Evolutionary conservation across 75 land plant genomes (phyloP).

Genomic region (Picea sitchensis): DNA sequence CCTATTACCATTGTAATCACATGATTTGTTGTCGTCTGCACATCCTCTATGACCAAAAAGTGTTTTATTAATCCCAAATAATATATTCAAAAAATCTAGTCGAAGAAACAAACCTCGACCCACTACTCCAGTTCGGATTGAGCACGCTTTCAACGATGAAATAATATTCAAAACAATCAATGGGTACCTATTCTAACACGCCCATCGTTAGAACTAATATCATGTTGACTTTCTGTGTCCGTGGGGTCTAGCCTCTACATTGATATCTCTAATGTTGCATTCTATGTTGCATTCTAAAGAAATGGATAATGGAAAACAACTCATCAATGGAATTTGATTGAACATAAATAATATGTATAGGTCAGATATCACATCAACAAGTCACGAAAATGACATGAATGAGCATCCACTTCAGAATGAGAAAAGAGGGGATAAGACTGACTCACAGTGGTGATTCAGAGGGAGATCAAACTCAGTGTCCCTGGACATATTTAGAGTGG

Average conservation of each 20-base stretch:
- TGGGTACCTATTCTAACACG: conserved; percentile 22
- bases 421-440: too few species aligned
- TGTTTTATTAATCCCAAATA: neutral
- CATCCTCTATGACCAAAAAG: conserved; percentile 22
- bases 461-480: too few species aligned
- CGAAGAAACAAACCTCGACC: neutral
- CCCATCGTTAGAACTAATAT: conserved; percentile 13
- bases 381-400: too few species aligned
- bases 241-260: neutral
- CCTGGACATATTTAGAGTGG: too few species aligned
- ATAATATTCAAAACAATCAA: neutral
- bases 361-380: too few species aligned
- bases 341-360: too few species aligned
- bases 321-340: too few species aligned
- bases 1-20: conserved; percentile 71
- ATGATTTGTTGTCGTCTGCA: conserved; percentile 52
- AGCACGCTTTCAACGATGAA: too few species aligned
- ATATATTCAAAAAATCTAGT: neutral
- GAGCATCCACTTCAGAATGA: too few species aligned
- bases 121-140: neutral
- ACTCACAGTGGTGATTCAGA: too few species aligned
- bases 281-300: too few species aligned
- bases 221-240: neutral
- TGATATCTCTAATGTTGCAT: neutral
- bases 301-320: too few species aligned